These are phyloP conservation scores for Cucurbita moschata DNA, from an alignment of 306 rosid genomes.

Conservation along the genomic window DNA sequence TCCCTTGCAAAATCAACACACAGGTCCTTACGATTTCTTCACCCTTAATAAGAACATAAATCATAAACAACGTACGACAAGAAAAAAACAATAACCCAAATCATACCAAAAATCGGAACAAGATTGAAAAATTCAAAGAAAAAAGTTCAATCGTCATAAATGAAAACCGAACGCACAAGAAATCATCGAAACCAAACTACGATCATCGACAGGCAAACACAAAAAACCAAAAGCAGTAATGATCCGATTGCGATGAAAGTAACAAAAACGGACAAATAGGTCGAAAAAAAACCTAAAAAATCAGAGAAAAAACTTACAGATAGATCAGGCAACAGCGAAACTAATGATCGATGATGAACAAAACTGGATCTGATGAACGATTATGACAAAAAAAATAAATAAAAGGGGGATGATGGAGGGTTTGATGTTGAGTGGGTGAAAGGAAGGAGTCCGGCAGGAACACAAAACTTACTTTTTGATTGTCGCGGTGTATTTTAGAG, in stretches of 20 bases:
- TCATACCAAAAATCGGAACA: background rate
- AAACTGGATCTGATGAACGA: slow-evolving; percentile 5
- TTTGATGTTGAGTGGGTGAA: slow-evolving; percentile 5
- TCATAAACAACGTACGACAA: slow-evolving; percentile 2
- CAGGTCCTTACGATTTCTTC: slow-evolving; percentile 5
- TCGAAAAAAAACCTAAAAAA: background rate
- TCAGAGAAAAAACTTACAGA: background rate
- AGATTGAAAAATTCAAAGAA: background rate
- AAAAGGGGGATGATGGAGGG: background rate
- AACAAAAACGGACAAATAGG: background rate
- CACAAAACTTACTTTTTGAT: slow-evolving; percentile 9
- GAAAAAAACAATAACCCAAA: background rate
- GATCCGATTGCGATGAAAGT: slow-evolving; percentile 1
- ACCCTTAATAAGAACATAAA: slow-evolving; percentile 2
- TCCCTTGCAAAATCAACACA: slow-evolving; percentile 1
- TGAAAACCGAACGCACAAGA: background rate
- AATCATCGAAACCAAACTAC: background rate
- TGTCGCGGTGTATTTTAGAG: background rate
- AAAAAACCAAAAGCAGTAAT: background rate
- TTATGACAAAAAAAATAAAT: background rate
- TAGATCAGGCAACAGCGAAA: background rate
- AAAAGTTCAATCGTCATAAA: background rate
- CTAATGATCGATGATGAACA: background rate
- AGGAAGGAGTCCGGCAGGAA: background rate
- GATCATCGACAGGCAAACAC: background rate